These are phyloP conservation scores for Boletus tomentosulus DNA, from an alignment of 768 basidiomycete genomes.

Conservation along the genomic window DNA sequence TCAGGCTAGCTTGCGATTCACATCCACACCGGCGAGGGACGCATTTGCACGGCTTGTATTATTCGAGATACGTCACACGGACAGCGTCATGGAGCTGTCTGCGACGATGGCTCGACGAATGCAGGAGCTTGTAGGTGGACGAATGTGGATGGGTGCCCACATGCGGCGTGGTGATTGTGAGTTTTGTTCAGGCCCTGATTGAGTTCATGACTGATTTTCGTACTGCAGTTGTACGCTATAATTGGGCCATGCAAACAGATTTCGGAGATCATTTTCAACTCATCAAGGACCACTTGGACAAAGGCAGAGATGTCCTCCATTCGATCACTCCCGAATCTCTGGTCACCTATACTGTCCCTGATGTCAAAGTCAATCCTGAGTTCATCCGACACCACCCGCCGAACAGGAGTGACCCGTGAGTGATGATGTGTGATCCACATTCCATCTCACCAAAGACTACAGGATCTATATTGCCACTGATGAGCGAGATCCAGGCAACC, in stretches of 20 bases:
- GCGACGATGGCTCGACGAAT: conserved; percentile 31
- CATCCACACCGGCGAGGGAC: conserved; percentile 29
- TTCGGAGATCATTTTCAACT: conserved; percentile 36
- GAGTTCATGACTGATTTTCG: neutral
- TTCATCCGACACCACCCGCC: conserved; percentile 17
- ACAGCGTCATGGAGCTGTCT: conserved; percentile 28
- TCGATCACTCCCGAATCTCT: conserved; percentile 17
- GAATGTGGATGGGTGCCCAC: conserved; percentile 40
- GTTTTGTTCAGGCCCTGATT: conserved; percentile 1
- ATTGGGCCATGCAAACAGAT: conserved; percentile 35
- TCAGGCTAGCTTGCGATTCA: conserved; percentile 34
- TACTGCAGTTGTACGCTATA: conserved; percentile 25
- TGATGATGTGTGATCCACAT: neutral
- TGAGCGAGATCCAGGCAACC: conserved; percentile 36
- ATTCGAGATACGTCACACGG: conserved; percentile 26
- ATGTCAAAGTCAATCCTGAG: conserved; percentile 12
- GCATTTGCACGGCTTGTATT: conserved; percentile 32
- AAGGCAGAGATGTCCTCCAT: conserved; percentile 17
- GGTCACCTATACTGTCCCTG: conserved; percentile 21
- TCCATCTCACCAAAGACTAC: conserved; percentile 5
- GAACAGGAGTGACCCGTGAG: conserved; percentile 20
- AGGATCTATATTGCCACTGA: conserved; percentile 39
- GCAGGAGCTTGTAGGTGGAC: conserved; percentile 25
- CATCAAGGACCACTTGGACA: conserved; percentile 25
- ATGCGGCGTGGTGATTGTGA: conserved; percentile 44